These are phyloP conservation scores for Carpinus viminea DNA, from an alignment of 306 rosid genomes.

Conservation along the genomic window DNA sequence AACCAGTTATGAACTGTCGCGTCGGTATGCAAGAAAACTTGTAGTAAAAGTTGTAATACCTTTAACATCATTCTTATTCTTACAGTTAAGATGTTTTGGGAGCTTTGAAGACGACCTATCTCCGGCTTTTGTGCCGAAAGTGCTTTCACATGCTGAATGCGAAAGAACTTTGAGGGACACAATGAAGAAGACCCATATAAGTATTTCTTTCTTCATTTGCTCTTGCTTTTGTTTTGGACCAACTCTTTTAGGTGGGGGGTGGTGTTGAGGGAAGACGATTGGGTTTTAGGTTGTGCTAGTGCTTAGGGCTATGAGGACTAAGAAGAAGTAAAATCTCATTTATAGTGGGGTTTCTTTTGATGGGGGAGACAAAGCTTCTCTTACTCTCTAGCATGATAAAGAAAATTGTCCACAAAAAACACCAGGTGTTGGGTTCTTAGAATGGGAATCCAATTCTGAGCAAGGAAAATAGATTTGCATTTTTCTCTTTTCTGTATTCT, in stretches of 20 bases:
- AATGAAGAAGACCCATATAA: conserved; percentile 32
- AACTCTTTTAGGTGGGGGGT: conserved; percentile 7
- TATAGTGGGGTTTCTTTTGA: conserved; percentile 23
- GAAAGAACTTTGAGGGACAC: conserved; percentile 33
- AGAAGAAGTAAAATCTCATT: conserved; percentile 18
- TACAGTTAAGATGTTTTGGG: conserved; percentile 35
- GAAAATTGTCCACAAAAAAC: background rate
- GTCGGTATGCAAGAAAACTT: no score
- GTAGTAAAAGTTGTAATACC: background rate
- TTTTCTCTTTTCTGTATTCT: background rate
- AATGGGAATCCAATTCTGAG: conserved; percentile 20
- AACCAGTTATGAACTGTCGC: no score
- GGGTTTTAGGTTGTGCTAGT: conserved; percentile 4
- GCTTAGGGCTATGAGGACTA: background rate
- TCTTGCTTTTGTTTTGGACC: conserved; percentile 6
- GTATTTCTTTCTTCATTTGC: conserved; percentile 23
- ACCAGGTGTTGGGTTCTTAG: conserved; percentile 3
- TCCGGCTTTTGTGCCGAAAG: conserved; percentile 16
- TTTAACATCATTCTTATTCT: conserved; percentile 12
- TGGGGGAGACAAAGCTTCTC: background rate
- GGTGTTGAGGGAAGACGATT: conserved; percentile 4
- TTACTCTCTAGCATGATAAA: background rate
- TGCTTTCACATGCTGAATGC: conserved; percentile 28
- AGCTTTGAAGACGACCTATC: conserved; percentile 23
- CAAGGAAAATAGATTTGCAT: background rate